phyloP scores from a whole-genome alignment of 768 basidiomycete species.

The Clitopilus passeckerianus region DNA sequence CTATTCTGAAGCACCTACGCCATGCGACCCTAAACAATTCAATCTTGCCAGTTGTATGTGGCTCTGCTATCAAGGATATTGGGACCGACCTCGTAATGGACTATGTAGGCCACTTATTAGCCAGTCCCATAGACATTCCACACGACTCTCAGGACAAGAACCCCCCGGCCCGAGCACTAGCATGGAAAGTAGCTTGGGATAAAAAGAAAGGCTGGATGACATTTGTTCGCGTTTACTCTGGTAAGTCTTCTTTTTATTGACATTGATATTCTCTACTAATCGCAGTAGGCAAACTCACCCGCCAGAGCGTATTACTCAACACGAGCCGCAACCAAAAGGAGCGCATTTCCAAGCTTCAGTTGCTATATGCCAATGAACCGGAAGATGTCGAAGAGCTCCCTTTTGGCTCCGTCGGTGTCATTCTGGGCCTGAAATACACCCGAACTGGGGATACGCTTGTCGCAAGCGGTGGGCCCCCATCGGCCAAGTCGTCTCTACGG shows the following conservation, averaged over 20 bases:
- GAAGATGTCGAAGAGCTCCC: slow-evolving; percentile 78
- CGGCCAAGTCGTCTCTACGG: slow-evolving; percentile 39
- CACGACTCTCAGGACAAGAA: slow-evolving; percentile 39
- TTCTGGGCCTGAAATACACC: slow-evolving; percentile 78
- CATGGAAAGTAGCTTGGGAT: slow-evolving; percentile 91
- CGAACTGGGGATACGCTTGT: slow-evolving; percentile 86
- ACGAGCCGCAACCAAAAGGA: slow-evolving; percentile 65
- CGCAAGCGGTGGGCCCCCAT: slow-evolving; percentile 36
- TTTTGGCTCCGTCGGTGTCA: slow-evolving; percentile 80
- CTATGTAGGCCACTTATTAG: slow-evolving; percentile 75
- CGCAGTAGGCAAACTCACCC: slow-evolving; percentile 58
- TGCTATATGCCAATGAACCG: slow-evolving; percentile 73
- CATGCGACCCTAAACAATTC: slow-evolving; percentile 58
- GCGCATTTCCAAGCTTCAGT: slow-evolving; percentile 65
- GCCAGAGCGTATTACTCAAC: slow-evolving; percentile 59
- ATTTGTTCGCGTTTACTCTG: slow-evolving; percentile 85
- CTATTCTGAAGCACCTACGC: slow-evolving; percentile 63
- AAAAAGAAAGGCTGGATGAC: slow-evolving; percentile 87
- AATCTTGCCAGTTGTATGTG: slow-evolving; percentile 77
- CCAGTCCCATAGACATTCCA: slow-evolving; percentile 68
- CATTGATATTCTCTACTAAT: slow-evolving; percentile 1
- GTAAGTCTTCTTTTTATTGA: slow-evolving; percentile 31
- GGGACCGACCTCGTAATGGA: slow-evolving; percentile 81
- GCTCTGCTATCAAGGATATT: slow-evolving; percentile 75
- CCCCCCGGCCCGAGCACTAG: slow-evolving; percentile 57